These are phyloP conservation scores for Fusarium odoratissimum DNA, from an alignment of 2,329 filamentous ascomycete species.

Conservation along the genomic window DNA sequence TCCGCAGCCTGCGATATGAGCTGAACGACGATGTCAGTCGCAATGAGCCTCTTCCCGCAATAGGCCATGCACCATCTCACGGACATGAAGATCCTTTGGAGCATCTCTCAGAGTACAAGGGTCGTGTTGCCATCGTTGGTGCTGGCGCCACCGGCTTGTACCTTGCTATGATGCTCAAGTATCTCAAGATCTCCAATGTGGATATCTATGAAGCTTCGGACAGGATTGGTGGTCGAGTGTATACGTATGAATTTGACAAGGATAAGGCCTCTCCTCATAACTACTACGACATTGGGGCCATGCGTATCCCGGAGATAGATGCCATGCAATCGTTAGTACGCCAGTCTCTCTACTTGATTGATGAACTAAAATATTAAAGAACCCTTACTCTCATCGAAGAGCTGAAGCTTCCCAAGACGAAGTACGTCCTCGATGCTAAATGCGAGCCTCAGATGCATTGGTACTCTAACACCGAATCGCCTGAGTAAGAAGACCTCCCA, in stretches of 20 bases:
- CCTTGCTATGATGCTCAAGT: conserved; percentile 32
- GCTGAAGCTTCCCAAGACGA: neutral
- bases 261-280: conserved; percentile 14
- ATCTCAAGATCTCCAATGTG: conserved; percentile 11
- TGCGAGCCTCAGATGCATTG: conserved; percentile 17
- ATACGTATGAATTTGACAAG: conserved; percentile 4
- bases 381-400: conserved; percentile 8
- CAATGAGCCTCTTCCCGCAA: neutral
- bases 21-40: neutral
- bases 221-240: conserved; percentile 14
- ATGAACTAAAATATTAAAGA: rapidly evolving
- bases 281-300: conserved; percentile 32
- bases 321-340: conserved; percentile 19
- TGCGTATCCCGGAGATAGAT: conserved; percentile 29
- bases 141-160: conserved; percentile 28
- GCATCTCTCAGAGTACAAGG: neutral
- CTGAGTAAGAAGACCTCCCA: rapidly evolving
- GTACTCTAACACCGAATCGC: neutral
- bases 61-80: neutral
- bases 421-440: neutral
- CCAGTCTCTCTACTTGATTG: rapidly evolving
- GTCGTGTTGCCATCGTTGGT: conserved; percentile 22
- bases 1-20: neutral
- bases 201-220: conserved; percentile 28
- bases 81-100: neutral